Conservation (phyloP, 106 monocot species). For the Alisma plantagoaquatica region DNA sequence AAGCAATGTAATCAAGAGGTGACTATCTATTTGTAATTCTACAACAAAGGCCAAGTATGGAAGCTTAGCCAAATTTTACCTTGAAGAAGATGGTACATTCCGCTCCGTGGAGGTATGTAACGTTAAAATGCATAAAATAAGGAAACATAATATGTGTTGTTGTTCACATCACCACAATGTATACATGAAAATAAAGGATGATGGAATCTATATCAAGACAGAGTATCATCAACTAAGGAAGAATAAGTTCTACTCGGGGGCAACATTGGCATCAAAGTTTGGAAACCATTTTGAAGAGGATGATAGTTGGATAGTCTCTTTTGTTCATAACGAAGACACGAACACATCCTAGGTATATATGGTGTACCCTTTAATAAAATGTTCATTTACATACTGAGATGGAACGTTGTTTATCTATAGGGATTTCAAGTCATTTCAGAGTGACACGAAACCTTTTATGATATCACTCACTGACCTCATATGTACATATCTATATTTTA, state of each 20-base stretch:
- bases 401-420: too few species aligned
- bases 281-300: slow-evolving; percentile 25
- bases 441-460: too few species aligned
- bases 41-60: slow-evolving; percentile 26
- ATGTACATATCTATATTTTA: too few species aligned
- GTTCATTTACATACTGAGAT: too few species aligned
- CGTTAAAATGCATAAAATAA: too few species aligned
- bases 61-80: slow-evolving; percentile 29
- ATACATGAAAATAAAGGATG: too few species aligned
- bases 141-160: too few species aligned
- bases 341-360: slow-evolving; percentile 24
- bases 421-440: too few species aligned
- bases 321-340: slow-evolving; percentile 35
- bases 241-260: slow-evolving; percentile 39
- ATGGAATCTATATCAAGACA: slow-evolving; percentile 14
- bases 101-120: too few species aligned
- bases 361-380: too few species aligned
- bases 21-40: background rate
- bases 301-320: slow-evolving; percentile 45
- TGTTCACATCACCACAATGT: too few species aligned
- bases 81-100: slow-evolving; percentile 9
- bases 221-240: slow-evolving; percentile 21
- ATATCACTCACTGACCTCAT: too few species aligned
- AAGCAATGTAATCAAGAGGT: slow-evolving; percentile 14
- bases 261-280: slow-evolving; percentile 27